Percentiles rank a stretch among this genome's conserved stretches.
Conservation (phyloP, 345 rosid species). For the Citrus inodora region DNA sequence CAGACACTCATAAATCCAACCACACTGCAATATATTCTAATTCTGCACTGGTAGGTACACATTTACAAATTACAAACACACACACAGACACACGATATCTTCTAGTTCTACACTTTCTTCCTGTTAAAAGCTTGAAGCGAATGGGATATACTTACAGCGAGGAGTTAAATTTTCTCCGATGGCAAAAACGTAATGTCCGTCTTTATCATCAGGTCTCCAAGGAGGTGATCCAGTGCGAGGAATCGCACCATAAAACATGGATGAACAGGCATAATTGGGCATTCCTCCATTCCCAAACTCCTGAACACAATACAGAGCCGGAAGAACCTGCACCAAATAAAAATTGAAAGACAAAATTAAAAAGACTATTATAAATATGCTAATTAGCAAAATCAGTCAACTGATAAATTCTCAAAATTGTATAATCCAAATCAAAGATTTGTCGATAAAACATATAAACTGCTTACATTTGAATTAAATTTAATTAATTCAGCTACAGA, state of each 20-base stretch:
- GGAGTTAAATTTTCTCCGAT: constrained; percentile 64
- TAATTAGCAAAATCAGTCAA: background rate
- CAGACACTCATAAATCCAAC: background rate
- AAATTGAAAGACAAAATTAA: background rate
- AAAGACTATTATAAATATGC: too few species aligned
- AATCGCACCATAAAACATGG: constrained; percentile 43
- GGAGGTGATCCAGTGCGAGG: constrained; percentile 61
- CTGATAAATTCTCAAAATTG: background rate
- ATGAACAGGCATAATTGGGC: constrained; percentile 44
- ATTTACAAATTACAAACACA: background rate
- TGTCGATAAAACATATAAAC: background rate
- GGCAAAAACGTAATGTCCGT: constrained; percentile 70
- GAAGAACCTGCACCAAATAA: constrained; percentile 40
- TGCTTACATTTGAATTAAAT: background rate
- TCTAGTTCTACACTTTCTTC: too few species aligned
- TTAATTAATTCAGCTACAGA: background rate
- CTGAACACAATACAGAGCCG: constrained; percentile 50
- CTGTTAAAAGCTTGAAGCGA: background rate
- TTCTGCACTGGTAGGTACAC: background rate
- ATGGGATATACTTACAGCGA: constrained; percentile 44
- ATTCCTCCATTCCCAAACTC: constrained; percentile 48
- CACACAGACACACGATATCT: too few species aligned
- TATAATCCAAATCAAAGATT: background rate
- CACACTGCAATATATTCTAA: background rate
- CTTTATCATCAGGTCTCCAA: constrained; percentile 83